phyloP scores from a whole-genome alignment of 768 basidiomycete genomes.

The Suillus alpinus region DNA sequence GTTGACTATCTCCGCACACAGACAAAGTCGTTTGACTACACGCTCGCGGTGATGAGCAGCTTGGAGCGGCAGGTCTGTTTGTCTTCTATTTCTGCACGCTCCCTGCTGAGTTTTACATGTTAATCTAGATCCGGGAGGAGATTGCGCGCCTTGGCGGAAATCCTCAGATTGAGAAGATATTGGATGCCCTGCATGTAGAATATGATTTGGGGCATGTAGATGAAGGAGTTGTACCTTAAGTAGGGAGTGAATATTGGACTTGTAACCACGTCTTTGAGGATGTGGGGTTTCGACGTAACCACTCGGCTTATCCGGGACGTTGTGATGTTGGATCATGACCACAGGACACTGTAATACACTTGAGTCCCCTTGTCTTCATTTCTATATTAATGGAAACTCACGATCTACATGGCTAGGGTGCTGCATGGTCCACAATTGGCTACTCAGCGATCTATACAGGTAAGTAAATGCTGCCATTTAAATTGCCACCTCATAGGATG shows the following conservation, averaged over 20 bases:
- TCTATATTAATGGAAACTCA: neutral
- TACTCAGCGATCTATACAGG: neutral
- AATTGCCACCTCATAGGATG: neutral
- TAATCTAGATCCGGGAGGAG: conserved; percentile 50
- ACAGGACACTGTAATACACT: no score
- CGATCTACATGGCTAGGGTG: neutral
- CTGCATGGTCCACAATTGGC: neutral
- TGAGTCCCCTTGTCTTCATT: neutral
- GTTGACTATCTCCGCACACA: conserved; percentile 73
- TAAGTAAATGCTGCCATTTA: neutral
- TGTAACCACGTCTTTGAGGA: neutral
- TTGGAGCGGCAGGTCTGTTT: conserved; percentile 57
- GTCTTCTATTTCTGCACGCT: neutral
- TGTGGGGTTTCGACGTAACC: neutral
- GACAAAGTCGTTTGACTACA: conserved; percentile 88
- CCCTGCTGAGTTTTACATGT: neutral
- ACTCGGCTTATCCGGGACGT: neutral
- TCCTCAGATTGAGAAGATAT: conserved; percentile 50
- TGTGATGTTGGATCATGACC: neutral
- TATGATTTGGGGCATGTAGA: conserved; percentile 1
- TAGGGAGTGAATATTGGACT: neutral
- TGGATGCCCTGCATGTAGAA: conserved; percentile 51
- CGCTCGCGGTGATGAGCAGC: conserved; percentile 59
- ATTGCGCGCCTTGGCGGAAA: conserved; percentile 80
- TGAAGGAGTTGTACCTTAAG: neutral